Evolutionary conservation across 2,329 filamentous ascomycete species (phyloP), one percentile per base, ranked within the genome.

Genomic region (Phaeophleospora eucalypticola): DNA sequence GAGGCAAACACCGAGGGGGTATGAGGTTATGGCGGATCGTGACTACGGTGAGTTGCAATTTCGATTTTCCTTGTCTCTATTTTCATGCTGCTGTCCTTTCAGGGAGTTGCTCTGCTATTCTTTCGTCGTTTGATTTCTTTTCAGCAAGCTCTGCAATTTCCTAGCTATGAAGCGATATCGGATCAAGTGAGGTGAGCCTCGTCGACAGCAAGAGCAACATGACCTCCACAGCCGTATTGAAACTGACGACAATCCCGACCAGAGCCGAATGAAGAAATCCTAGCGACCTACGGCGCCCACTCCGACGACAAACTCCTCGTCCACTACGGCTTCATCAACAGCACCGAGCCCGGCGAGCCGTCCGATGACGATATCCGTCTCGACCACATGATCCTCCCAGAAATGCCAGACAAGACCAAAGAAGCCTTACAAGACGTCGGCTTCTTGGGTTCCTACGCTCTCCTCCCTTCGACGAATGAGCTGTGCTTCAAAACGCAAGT

Each of bases 241-340:
- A n/a, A n/a, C n/a, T 27, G 7, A 29, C 29, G 4, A 45, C 48
- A 17, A 52, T 35, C 19, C n/a, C 10, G 2, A 32, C 15, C 12
- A 18, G 52, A 39, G 33, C 17, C 48, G 14, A 40, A 44, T 12
- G 46, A 49, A 16, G 86, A 89, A 67, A 69, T 90, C 1, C 79
- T 77, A 49, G 80, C 86, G 19, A 81, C 77, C 20, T 90, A 90
- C 58, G 86, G 86, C 2, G 64, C 74, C 1, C 86, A 89, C 62
- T 76, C 76, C 20, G 87, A 87, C 52, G 86, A 89, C 60, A 85
- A 86, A 55, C 67, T 89, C 15, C 74, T 89, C 2, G 76, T 80
- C 0, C 85, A 89, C 65, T 90, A 76, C 46, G 73, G 73, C n/a
- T 76, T 76, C 57, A 63, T 74, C 12, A 63, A 69, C 36, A 38